Evolutionary conservation across 257 asterid species (phyloP).

Genomic region (Jasminum sambac): DNA sequence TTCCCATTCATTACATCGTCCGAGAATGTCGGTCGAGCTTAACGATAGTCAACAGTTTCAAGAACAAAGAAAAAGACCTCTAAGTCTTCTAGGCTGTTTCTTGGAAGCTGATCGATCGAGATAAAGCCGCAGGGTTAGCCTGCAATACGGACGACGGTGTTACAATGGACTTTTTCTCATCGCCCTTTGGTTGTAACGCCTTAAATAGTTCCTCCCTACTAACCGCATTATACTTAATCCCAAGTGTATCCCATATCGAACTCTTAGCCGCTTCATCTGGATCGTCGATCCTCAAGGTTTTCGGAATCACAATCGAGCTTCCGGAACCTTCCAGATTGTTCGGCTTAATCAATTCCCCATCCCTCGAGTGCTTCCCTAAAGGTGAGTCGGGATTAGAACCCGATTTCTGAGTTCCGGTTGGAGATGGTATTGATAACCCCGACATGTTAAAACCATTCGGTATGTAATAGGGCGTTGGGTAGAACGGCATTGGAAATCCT

Average conservation of each 20-base stretch:
- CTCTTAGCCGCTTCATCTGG: constrained; percentile 90
- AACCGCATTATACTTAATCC: constrained; percentile 55
- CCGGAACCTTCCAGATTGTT: constrained; percentile 30
- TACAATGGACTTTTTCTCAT: constrained; percentile 28
- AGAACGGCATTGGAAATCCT: constrained; percentile 53
- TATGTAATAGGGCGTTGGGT: constrained; percentile 60
- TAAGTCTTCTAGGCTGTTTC: constrained; percentile 43
- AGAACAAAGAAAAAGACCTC: constrained; percentile 11
- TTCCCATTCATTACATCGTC: background rate
- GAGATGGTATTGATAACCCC: constrained; percentile 46
- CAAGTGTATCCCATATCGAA: constrained; percentile 81
- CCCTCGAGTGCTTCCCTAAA: constrained; percentile 75
- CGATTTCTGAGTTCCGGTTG: constrained; percentile 30
- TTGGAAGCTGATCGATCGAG: constrained; percentile 67
- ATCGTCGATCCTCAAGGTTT: constrained; percentile 76
- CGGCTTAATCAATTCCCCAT: constrained; percentile 48
- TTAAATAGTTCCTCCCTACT: constrained; percentile 59
- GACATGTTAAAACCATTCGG: constrained; percentile 67
- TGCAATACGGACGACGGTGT: constrained; percentile 39
- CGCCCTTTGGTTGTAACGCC: constrained; percentile 57
- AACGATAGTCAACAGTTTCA: background rate
- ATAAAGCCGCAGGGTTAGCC: constrained; percentile 84
- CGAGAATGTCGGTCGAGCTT: constrained; percentile 4
- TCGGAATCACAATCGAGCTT: constrained; percentile 58
- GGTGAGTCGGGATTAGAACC: constrained; percentile 41